Percentiles rank a stretch among this genome's conserved stretches.
Conservation (phyloP, 148 eudicot genomes). For the Chenopodium album region DNA sequence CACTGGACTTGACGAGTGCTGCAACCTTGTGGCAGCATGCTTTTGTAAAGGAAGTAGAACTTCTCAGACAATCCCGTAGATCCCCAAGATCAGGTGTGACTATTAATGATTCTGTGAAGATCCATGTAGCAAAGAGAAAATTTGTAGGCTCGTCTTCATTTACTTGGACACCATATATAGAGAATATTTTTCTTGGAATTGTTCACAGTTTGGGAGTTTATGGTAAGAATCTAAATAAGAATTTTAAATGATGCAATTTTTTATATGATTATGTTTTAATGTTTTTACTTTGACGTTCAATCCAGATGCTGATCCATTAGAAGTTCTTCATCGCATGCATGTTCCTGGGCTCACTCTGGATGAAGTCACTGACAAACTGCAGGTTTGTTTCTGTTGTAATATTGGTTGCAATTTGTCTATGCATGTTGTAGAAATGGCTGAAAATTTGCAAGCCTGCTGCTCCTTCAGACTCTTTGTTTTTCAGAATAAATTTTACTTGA, state of each 20-base stretch:
- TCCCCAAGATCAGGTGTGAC: neutral
- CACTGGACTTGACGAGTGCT: neutral
- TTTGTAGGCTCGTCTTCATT: slow-evolving; percentile 1
- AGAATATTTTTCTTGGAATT: neutral
- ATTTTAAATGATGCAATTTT: neutral
- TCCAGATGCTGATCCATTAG: slow-evolving; percentile 6
- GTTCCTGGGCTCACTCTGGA: slow-evolving; percentile 8
- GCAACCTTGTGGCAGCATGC: slow-evolving; percentile 10
- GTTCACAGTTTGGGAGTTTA: neutral
- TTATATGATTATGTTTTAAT: neutral
- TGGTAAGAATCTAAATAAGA: neutral
- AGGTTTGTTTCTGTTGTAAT: slow-evolving; percentile 17
- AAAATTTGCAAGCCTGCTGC: neutral
- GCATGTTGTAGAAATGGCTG: neutral
- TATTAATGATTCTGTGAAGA: neutral
- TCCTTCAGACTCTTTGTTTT: neutral
- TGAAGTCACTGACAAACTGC: neutral
- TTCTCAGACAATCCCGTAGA: neutral
- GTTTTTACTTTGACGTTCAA: neutral
- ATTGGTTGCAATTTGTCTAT: neutral
- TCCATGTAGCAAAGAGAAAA: neutral
- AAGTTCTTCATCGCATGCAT: neutral
- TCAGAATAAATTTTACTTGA: neutral
- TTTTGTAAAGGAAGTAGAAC: neutral
- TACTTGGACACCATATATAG: neutral